Evolutionary conservation across 805 yeast genomes (phyloP), one percentile per base, ranked within the genome.

Genomic region (Myxozyma monticola): DNA sequence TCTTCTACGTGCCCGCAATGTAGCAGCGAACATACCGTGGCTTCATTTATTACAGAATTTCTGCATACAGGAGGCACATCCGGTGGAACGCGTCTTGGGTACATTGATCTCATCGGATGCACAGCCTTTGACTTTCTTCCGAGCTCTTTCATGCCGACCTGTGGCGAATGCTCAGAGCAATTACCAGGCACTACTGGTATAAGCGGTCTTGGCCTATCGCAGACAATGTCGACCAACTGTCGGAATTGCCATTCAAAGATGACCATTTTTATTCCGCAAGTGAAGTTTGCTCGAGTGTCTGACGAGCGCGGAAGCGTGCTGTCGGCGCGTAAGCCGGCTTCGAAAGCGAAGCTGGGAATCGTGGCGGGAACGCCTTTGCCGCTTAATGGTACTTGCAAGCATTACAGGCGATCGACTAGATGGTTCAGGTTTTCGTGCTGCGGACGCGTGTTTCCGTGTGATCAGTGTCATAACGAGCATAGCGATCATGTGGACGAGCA

Each of bases 341-440:
- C 52, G 20, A 53, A 57, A 40, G 62, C 65, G 52, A 62, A 54
- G 28, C 61, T 69, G 15, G 64, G 64, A 3, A 57, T 71, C 21
- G 60, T 61, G 1, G 69, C 68, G 4, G 75, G 75, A 21, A 65
- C 65, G 30, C 68, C 74, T 2, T 59, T 71, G 36, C 73, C 75
- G 2, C 49, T 64, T 24, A 62, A 66, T 17, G 76, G 73, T 0
- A 57, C 71, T 1, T 72, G 76, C 52, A 52, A 56, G 35, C 76
- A 72, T 51, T 72, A 72, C 60, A 64, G 64, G 37, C 68, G 70
- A 45, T 71, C 75, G 4, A 61, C 59, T 25, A 59, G 76, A 22
- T 72, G 76, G 76, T 71, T 72, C 56, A 56, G 76, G 36, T 72
- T 72, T 60, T 59, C 70, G 26, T 72, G 76, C 62, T 72, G 76